phyloP scores from a whole-genome alignment of 495 filamentous ascomycete species.

The Apiosordaria backusii region DNA sequence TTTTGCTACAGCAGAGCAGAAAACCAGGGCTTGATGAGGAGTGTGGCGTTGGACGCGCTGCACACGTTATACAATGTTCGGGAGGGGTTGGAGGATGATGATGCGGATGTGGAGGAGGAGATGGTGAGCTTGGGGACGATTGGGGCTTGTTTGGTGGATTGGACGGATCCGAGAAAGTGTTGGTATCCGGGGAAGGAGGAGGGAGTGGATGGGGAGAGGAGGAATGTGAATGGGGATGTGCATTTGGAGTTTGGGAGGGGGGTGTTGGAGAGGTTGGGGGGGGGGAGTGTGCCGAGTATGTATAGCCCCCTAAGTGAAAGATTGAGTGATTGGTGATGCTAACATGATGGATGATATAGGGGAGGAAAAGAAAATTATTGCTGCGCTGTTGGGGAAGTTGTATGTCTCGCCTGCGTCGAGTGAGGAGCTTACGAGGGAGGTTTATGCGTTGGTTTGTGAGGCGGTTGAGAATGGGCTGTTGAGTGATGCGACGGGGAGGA shows the following conservation, averaged over 20 bases:
- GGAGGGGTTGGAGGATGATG: conserved; percentile 69
- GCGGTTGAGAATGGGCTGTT: conserved; percentile 70
- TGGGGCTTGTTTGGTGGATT: conserved; percentile 79
- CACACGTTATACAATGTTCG: conserved; percentile 63
- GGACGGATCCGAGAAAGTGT: conserved; percentile 91
- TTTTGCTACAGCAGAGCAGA: conserved; percentile 80
- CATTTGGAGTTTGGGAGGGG: conserved; percentile 64
- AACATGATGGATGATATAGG: conserved; percentile 41
- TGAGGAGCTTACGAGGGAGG: conserved; percentile 44
- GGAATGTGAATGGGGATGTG: conserved; percentile 59
- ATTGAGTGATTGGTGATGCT: conserved; percentile 34
- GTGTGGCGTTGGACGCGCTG: conserved; percentile 64
- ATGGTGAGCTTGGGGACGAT: conserved; percentile 75
- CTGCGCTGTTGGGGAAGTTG: conserved; percentile 76
- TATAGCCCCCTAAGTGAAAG: conserved; percentile 19
- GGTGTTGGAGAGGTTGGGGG: conserved; percentile 55
- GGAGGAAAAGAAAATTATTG: conserved; percentile 81
- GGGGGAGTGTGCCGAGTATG: conserved; percentile 58
- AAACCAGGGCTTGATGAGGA: conserved; percentile 76
- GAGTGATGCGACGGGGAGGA: conserved; percentile 65
- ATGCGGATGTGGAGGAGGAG: conserved; percentile 73
- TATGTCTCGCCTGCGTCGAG: conserved; percentile 63
- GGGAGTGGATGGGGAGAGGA: conserved; percentile 52
- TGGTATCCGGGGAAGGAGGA: conserved; percentile 57
- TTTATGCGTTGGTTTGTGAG: conserved; percentile 55